Evolutionary conservation across 2,329 filamentous ascomycete genomes (phyloP), one percentile per base, ranked within the genome.

Genomic region (Arthroderma sp.): DNA sequence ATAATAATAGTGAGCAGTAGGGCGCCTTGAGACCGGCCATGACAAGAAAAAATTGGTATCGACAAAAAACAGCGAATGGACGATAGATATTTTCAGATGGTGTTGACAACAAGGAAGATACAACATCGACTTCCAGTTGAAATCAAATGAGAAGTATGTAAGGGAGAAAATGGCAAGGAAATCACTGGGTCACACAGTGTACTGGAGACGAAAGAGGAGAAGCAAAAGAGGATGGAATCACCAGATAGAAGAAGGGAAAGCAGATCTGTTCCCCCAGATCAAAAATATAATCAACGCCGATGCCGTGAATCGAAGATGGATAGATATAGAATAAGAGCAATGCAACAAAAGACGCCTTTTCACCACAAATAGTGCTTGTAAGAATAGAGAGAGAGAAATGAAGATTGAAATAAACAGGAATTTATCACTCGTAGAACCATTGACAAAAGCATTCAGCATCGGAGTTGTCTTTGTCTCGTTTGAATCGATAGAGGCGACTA

Each of bases 371-470:
- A 22, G 15, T 22, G 15, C 15, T 22, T 32, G 15, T 38, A 27
- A 29, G 29, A 37, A 30, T 15, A 40, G 31, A 32, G 36, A 32
- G 32, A 28, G 29, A 42, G n/a, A 40, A 42, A 32, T 33, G 8
- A 9, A 34, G 32, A 11, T 34, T 8, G 31, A 34, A 42, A 27
- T 1, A 41, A n/a, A 36, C 28, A 30, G 5, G 8, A 31, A 27
- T 15, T 37, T 15, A 43, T 47, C 45, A 51, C 39, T 42, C 29
- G 27, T 43, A 42, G 38, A 51, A 44, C 40, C 50, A 52, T 43
- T 51, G 42, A 36, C 50, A 52, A 31, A 38, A 47, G 27, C 50
- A 52, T 34, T 11, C 32, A 34, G 8, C 32, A 11, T 8, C 32
- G 32, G 32, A 11, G 32, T 34, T 11, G 32, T 8, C 11, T 34